Percentiles rank a stretch among this genome's conserved stretches.
Conservation (phyloP, 176 grass and related monocot species). For the Oryza nivara region DNA sequence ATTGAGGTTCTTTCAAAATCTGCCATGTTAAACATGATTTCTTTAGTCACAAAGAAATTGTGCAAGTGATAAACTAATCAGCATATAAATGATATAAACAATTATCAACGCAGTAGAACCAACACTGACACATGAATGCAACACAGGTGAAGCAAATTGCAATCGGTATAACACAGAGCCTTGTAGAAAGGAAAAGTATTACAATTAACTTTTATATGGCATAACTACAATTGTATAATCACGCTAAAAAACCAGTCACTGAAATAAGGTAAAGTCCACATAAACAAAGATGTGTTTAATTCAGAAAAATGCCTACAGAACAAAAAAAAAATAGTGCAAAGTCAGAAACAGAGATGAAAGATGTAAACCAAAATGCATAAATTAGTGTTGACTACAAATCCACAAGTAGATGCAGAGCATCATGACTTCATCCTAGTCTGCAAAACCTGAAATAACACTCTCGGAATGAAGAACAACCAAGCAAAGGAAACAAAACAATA, state of each 20-base stretch:
- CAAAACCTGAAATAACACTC: not conserved
- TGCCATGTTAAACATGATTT: conserved; percentile 38
- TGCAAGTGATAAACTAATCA: conserved; percentile 1
- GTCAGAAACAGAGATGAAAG: not conserved
- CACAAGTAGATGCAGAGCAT: not conserved
- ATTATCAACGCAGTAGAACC: not conserved
- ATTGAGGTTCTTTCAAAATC: conserved; percentile 87
- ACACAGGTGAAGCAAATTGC: conserved; percentile 13
- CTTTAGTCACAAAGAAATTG: not conserved
- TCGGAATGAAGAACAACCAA: not conserved
- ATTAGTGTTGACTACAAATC: too few relatives aligned
- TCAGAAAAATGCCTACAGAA: not conserved
- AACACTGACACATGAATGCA: not conserved
- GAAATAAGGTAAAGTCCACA: conserved; percentile 19
- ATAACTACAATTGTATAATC: conserved; percentile 3
- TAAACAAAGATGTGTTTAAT: not conserved
- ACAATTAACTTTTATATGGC: conserved; percentile 1
- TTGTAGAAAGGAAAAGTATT: not conserved
- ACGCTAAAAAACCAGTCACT: conserved; percentile 8
- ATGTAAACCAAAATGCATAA: conserved; percentile 1
- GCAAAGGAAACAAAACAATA: conserved; percentile 1
- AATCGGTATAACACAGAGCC: not conserved
- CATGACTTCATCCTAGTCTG: not conserved
- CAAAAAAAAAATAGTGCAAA: conserved; percentile 2
- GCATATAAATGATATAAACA: not conserved